Evolutionary conservation across 176 grass and related monocot species (phyloP).

Genomic region (Cymbopogon citratus): DNA sequence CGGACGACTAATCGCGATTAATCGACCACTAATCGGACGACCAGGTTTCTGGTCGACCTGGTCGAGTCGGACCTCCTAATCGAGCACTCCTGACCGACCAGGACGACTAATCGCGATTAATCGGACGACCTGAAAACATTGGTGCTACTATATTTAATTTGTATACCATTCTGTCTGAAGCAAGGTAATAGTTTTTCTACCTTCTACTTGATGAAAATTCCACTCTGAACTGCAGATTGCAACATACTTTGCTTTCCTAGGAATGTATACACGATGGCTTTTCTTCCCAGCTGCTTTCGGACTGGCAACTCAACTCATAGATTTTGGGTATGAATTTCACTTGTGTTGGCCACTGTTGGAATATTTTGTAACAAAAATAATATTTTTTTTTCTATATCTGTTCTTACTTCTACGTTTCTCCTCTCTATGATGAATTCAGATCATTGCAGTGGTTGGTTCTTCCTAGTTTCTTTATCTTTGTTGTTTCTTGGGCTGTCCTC

Average conservation of each 20-base stretch:
- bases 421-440: constrained; percentile 39
- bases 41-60: too few relatives aligned
- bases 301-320: constrained; percentile 74
- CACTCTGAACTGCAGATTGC: constrained; percentile 64
- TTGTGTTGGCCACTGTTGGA: neutral
- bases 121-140: too few relatives aligned
- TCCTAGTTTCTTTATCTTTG: constrained; percentile 90
- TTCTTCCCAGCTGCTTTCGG: constrained; percentile 94
- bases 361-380: neutral
- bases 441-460: constrained; percentile 84
- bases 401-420: constrained; percentile 8
- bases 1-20: too few relatives aligned
- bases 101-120: too few relatives aligned
- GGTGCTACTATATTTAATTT: neutral
- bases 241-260: constrained; percentile 94
- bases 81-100: too few relatives aligned
- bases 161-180: constrained; percentile 21
- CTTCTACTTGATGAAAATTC: neutral
- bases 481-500: constrained; percentile 91
- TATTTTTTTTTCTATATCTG: neutral
- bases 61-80: too few relatives aligned
- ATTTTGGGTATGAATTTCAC: constrained; percentile 69
- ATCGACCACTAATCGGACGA: too few relatives aligned
- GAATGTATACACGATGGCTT: constrained; percentile 94
- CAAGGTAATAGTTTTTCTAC: neutral